These are phyloP conservation scores for Fraxinus cuspidata DNA, from an alignment of 257 asterid species.

Conservation along the genomic window DNA sequence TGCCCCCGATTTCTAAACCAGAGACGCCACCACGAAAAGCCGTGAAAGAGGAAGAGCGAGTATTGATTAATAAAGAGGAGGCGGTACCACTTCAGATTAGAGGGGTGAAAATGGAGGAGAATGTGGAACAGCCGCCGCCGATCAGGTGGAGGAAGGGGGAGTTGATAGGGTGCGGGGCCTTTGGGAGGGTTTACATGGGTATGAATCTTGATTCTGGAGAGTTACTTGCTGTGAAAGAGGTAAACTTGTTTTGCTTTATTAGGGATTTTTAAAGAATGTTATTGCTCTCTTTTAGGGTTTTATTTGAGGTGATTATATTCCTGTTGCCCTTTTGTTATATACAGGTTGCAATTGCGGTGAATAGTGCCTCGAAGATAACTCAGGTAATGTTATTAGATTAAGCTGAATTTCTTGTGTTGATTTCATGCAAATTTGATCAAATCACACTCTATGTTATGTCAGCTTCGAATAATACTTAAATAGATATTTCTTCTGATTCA, in stretches of 20 bases:
- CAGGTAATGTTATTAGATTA: slow-evolving; percentile 50
- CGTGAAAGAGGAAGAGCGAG: slow-evolving; percentile 19
- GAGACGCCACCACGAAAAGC: neutral
- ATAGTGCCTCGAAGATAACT: slow-evolving; percentile 65
- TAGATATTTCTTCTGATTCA: neutral
- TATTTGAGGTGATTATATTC: neutral
- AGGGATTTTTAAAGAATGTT: neutral
- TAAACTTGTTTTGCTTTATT: neutral
- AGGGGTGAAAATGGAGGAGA: slow-evolving; percentile 32
- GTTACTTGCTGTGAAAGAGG: slow-evolving; percentile 69
- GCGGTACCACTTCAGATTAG: slow-evolving; percentile 55
- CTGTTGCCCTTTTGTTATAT: slow-evolving; percentile 6
- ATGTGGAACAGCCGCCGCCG: slow-evolving; percentile 39
- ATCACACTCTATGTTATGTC: neutral
- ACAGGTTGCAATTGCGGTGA: slow-evolving; percentile 71
- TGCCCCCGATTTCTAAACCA: slow-evolving; percentile 48
- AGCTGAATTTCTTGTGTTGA: slow-evolving; percentile 21
- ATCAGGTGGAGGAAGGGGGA: slow-evolving; percentile 97
- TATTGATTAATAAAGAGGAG: slow-evolving; percentile 36
- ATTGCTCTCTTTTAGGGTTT: neutral
- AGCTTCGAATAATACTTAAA: neutral
- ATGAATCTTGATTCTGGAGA: slow-evolving; percentile 85
- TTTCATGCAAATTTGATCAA: neutral
- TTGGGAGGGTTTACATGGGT: slow-evolving; percentile 79
- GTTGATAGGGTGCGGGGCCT: slow-evolving; percentile 75